Evolutionary conservation across 306 rosid genomes (phyloP).

Genomic region (Lathyrus sativus): DNA sequence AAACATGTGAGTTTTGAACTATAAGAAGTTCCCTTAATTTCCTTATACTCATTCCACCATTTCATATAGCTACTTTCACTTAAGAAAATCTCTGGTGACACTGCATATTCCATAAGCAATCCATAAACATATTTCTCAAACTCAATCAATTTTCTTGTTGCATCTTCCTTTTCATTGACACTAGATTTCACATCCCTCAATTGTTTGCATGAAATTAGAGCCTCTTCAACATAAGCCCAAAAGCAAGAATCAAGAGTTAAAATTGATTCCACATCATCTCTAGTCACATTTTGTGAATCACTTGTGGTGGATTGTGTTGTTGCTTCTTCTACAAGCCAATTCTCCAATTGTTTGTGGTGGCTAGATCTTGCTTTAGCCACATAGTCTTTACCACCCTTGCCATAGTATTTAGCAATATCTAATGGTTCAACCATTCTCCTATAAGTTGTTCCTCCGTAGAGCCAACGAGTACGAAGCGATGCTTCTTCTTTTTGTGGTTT

Average conservation of each 20-base stretch:
- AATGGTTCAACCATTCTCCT: slow-evolving; percentile 75
- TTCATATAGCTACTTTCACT: slow-evolving; percentile 54
- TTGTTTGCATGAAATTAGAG: slow-evolving; percentile 37
- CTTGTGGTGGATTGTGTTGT: neutral
- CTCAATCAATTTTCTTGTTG: slow-evolving; percentile 6
- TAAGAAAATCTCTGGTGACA: slow-evolving; percentile 73
- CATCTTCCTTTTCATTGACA: slow-evolving; percentile 20
- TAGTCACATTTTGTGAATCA: neutral
- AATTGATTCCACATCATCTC: slow-evolving; percentile 34
- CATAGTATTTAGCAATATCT: slow-evolving; percentile 55
- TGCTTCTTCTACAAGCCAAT: slow-evolving; percentile 35
- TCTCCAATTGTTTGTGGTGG: slow-evolving; percentile 50
- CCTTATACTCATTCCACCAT: slow-evolving; percentile 62
- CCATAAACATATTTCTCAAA: slow-evolving; percentile 57
- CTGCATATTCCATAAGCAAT: slow-evolving; percentile 41
- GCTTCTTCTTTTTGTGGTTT: slow-evolving; percentile 55
- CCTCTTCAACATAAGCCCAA: slow-evolving; percentile 77
- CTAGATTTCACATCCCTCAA: neutral
- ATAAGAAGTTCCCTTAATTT: slow-evolving; percentile 19
- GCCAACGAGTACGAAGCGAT: slow-evolving; percentile 40
- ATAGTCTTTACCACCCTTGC: slow-evolving; percentile 23
- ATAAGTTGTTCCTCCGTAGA: slow-evolving; percentile 51
- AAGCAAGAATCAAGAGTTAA: slow-evolving; percentile 76
- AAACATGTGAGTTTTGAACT: slow-evolving; percentile 35
- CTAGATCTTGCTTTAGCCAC: slow-evolving; percentile 26